These are phyloP conservation scores for Entophlyctis helioformis DNA, from an alignment of 192 early-diverging fungal genomes.

Conservation along the genomic window DNA sequence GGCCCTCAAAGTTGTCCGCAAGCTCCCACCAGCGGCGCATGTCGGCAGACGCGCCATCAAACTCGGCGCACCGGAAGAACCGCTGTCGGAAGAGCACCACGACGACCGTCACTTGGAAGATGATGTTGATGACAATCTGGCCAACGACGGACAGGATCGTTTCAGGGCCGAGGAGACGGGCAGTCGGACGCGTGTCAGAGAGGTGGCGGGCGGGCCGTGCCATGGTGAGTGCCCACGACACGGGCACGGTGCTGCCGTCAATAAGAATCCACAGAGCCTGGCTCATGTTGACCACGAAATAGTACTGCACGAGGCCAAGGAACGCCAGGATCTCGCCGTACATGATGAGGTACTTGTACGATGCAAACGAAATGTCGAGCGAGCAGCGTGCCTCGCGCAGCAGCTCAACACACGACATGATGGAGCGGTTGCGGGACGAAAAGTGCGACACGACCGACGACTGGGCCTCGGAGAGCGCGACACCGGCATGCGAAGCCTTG, in stretches of 20 bases:
- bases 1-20: constrained; percentile 71
- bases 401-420: constrained; percentile 59
- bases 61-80: constrained; percentile 74
- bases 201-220: constrained; percentile 44
- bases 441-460: constrained; percentile 82
- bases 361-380: constrained; percentile 62
- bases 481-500: constrained; percentile 65
- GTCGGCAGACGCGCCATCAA: constrained; percentile 52
- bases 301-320: constrained; percentile 56
- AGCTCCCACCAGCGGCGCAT: constrained; percentile 66
- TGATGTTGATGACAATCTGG: constrained; percentile 56
- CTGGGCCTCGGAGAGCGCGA: constrained; percentile 70
- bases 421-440: constrained; percentile 45
- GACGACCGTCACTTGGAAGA: constrained; percentile 44
- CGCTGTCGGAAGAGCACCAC: constrained; percentile 53
- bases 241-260: constrained; percentile 52
- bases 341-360: constrained; percentile 56
- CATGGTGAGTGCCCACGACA: constrained; percentile 57
- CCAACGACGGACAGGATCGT: constrained; percentile 59
- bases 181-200: constrained; percentile 53
- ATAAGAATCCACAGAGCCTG: constrained; percentile 67
- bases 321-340: constrained; percentile 65
- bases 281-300: constrained; percentile 58
- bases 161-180: constrained; percentile 58
- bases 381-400: constrained; percentile 61